phyloP scores from a whole-genome alignment of 1,139 yeast species.

The Pneumocystis jirovecii region DNA sequence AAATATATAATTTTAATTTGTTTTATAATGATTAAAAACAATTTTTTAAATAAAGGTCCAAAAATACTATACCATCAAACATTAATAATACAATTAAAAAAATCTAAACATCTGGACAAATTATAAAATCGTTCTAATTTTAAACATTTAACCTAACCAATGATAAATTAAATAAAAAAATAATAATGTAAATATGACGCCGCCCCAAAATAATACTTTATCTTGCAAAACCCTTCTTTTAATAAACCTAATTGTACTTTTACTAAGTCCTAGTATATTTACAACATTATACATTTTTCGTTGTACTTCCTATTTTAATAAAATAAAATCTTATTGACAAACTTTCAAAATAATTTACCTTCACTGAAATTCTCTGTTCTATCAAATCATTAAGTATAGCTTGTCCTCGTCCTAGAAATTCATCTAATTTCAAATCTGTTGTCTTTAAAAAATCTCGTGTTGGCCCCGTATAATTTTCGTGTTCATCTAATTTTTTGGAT shows the following conservation, averaged over 20 bases:
- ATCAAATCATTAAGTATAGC: conserved; percentile 73
- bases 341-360: neutral
- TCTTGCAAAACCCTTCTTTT: conserved; percentile 82
- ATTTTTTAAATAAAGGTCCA: no score
- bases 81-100: neutral
- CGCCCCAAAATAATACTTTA: conserved; percentile 73
- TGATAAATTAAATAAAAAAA: conserved; percentile 56
- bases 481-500: conserved; percentile 4
- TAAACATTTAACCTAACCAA: conserved; percentile 37
- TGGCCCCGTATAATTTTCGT: conserved; percentile 15
- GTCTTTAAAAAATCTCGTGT: conserved; percentile 40
- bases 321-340: conserved; percentile 25
- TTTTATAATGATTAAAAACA: no score
- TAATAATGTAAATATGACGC: conserved; percentile 47
- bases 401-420: conserved; percentile 78
- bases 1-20: no score
- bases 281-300: conserved; percentile 53
- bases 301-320: conserved; percentile 35
- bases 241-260: conserved; percentile 65
- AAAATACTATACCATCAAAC: neutral
- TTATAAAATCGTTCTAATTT: neutral
- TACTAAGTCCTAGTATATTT: conserved; percentile 72
- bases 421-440: conserved; percentile 73
- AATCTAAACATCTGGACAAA: neutral
- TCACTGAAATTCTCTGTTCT: conserved; percentile 49